A percentile compares a stretch with the other conserved stretches of the same genome.
phyloP scores from a whole-genome alignment of 2,329 filamentous ascomycete genomes.

The Neofusicoccum ribis region DNA sequence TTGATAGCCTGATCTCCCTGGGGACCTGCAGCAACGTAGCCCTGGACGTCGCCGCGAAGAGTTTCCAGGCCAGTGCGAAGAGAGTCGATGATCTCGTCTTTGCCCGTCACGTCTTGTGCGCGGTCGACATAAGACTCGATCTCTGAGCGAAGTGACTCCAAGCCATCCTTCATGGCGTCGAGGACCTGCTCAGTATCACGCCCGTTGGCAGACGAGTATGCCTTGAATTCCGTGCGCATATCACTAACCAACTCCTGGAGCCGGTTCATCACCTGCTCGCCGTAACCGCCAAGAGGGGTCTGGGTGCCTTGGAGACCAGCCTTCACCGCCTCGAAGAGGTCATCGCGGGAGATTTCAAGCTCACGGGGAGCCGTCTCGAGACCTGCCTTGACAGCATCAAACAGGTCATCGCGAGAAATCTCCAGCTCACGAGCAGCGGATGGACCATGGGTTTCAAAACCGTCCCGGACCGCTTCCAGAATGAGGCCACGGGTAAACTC shows the following conservation, averaged over 20 bases:
- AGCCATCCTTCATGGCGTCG: slow-evolving; percentile 82
- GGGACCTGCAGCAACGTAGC: slow-evolving; percentile 47
- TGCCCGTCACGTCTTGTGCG: slow-evolving; percentile 65
- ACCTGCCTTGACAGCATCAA: slow-evolving; percentile 53
- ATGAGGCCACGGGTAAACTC: slow-evolving; percentile 56
- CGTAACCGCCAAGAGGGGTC: slow-evolving; percentile 48
- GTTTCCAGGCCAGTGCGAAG: slow-evolving; percentile 65
- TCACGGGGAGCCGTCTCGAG: slow-evolving; percentile 30
- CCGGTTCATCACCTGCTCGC: slow-evolving; percentile 60
- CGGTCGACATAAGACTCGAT: slow-evolving; percentile 81
- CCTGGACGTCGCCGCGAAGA: slow-evolving; percentile 62
- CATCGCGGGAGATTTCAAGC: slow-evolving; percentile 48
- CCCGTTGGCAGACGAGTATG: slow-evolving; percentile 76
- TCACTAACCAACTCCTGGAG: slow-evolving; percentile 60
- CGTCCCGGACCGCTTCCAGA: slow-evolving; percentile 59
- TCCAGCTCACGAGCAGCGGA: slow-evolving; percentile 45
- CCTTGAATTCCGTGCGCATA: slow-evolving; percentile 68
- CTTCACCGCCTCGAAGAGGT: slow-evolving; percentile 59
- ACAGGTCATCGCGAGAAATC: slow-evolving; percentile 53
- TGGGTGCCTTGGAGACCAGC: slow-evolving; percentile 52
- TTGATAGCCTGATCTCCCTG: slow-evolving; percentile 42
- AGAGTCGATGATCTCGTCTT: slow-evolving; percentile 75
- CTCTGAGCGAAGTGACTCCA: slow-evolving; percentile 76
- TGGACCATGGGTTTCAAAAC: slow-evolving; percentile 51
- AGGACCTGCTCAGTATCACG: slow-evolving; percentile 85